A percentile compares a stretch with the other conserved stretches of the same genome.
These are phyloP conservation scores for Lactarius indigo DNA, from an alignment of 768 basidiomycete species.

Conservation along the genomic window DNA sequence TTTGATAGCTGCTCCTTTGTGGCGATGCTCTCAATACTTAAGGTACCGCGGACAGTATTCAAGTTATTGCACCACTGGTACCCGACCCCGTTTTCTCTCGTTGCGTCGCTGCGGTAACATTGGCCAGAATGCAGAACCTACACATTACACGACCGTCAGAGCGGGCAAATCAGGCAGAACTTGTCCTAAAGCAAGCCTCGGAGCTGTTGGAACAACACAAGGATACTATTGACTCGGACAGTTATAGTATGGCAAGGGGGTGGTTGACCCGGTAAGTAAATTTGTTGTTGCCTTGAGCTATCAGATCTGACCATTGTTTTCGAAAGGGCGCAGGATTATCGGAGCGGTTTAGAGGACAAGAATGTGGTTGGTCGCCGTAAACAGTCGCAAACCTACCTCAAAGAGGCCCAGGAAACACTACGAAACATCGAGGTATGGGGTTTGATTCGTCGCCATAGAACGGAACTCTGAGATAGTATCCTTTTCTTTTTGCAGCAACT, in stretches of 20 bases:
- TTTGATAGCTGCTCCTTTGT: not conserved
- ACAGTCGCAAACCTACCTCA: slow-evolving; percentile 1
- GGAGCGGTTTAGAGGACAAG: slow-evolving; percentile 6
- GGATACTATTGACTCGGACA: not conserved
- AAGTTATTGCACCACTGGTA: not conserved
- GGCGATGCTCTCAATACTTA: not conserved
- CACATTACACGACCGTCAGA: not conserved
- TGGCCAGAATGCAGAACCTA: not conserved
- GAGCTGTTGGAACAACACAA: not conserved
- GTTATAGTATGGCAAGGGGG: slow-evolving; percentile 4
- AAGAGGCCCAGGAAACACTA: slow-evolving; percentile 10
- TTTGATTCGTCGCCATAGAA: not conserved
- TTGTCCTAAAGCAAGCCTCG: not conserved
- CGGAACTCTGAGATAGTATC: not conserved
- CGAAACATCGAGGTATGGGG: not conserved
- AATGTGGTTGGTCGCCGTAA: not conserved
- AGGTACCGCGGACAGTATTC: not conserved
- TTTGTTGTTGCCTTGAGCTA: too few species aligned
- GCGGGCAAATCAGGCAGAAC: not conserved
- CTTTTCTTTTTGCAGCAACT: not conserved
- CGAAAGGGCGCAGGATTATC: not conserved
- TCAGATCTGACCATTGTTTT: not conserved
- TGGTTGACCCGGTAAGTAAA: not conserved
- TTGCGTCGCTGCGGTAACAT: not conserved
- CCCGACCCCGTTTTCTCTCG: not conserved